Evolutionary conservation across 75 land plant genomes (phyloP).

Genomic region (Cupressus sempervirens): DNA sequence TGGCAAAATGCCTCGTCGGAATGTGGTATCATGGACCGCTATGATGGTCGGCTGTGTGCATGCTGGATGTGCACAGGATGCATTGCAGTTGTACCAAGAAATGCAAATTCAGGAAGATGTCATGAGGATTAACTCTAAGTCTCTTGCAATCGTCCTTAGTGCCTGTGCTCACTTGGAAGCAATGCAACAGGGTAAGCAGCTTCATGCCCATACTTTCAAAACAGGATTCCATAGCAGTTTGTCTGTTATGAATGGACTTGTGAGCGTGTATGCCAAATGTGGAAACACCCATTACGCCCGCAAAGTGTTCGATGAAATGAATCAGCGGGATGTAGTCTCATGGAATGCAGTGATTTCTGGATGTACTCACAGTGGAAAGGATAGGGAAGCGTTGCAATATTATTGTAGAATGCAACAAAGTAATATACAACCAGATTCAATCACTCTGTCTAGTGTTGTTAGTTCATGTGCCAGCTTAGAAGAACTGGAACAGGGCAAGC

Average conservation of each 20-base stretch:
- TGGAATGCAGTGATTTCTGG: conserved; percentile 69
- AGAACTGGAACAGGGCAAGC: conserved; percentile 15
- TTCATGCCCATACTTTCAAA: conserved; percentile 16
- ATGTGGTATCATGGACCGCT: conserved; percentile 29
- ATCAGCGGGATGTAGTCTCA: conserved; percentile 22
- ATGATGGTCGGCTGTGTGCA: conserved; percentile 20
- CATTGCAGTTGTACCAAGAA: conserved; percentile 6
- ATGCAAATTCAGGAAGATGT: conserved; percentile 13
- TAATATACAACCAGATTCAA: conserved; percentile 25
- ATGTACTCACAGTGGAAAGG: conserved; percentile 29
- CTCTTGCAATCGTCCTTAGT: conserved; percentile 13
- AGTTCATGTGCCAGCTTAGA: conserved; percentile 46
- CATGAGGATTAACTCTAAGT: conserved; percentile 8
- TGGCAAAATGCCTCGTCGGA: conserved; percentile 11
- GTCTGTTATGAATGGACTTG: conserved; percentile 20
- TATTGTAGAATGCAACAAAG: conserved; percentile 39
- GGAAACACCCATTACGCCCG: conserved; percentile 12
- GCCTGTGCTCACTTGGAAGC: neutral
- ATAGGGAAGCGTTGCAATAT: conserved; percentile 33
- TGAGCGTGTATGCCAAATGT: conserved; percentile 28
- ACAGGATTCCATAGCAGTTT: conserved; percentile 15
- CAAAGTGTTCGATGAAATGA: conserved; percentile 8
- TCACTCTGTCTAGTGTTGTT: conserved; percentile 44
- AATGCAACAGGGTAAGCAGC: neutral
- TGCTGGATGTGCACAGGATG: conserved; percentile 3